Evolutionary conservation across 2,329 filamentous ascomycete genomes (phyloP), one percentile per base, ranked within the genome.

Genomic region (Graphilbum ipis-grandicollis): DNA sequence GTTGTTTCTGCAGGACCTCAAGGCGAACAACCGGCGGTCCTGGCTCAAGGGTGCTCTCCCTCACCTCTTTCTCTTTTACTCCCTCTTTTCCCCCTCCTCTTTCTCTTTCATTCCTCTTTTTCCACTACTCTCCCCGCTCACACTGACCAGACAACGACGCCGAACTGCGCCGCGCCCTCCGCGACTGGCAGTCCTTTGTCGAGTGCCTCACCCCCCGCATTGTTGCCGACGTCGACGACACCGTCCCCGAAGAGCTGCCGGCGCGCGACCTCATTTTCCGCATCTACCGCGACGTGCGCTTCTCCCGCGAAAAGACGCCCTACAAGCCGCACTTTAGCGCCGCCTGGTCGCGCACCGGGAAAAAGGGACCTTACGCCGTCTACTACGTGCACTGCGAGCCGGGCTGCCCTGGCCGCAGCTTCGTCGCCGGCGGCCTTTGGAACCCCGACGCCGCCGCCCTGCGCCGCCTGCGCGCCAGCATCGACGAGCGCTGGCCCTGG

Each of bases 371-470:
- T 9, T 92, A 90, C 55, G 85, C 85, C 7, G 78, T 75, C 50
- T 93, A 93, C 58, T 93, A 93, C 57, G 59, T 93, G 17, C 84
- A 93, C 53, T 68, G 82, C 44, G 72, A 88, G 52, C 83, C 85
- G 10, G 63, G 62, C 15, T 23, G 10, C 26, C 9, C 5, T 13
- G 33, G 31, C 3, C 60, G 67, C 35, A 78, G 73, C 50, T 80
- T 88, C 47, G 62, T 92, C 31, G 85, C 80, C 40, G 83, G 82
- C 33, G 85, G 86, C 1, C 59, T 92, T 14, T 93, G 82, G 82
- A 71, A 77, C 48, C 82, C 83, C 2, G 79, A 84, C 36, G 68
- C 71, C 2, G 58, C 61, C 5, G 63, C 74, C n/a, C 59, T 90
- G 13, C 67, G 67, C 26, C 66, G 66, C 43, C 59, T 93, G 52